These are phyloP conservation scores for Orbilia javanica DNA, from an alignment of 2,329 filamentous ascomycete genomes.

Conservation along the genomic window DNA sequence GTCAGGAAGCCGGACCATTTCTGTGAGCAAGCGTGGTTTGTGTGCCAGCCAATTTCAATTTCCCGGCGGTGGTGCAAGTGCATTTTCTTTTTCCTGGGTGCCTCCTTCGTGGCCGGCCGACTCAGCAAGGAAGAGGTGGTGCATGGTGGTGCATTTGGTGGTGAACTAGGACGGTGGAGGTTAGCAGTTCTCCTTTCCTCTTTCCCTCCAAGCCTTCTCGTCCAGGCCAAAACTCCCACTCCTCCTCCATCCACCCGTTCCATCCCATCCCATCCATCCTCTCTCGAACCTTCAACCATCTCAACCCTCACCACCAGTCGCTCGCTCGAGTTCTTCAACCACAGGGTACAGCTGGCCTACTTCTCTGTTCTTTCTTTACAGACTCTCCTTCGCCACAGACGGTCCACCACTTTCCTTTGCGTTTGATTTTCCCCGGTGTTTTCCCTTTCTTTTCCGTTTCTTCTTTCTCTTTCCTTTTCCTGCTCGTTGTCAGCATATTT, in stretches of 20 bases:
- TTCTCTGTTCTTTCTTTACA: constrained; percentile 55
- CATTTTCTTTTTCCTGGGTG: constrained; percentile 9
- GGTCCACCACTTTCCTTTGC: constrained; percentile 17
- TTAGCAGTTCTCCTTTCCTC: constrained; percentile 27
- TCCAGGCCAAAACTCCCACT: constrained; percentile 19
- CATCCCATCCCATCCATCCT: constrained; percentile 16
- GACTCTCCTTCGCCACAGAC: constrained; percentile 37
- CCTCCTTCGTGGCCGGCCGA: constrained; percentile 11
- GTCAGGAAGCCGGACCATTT: constrained; percentile 20
- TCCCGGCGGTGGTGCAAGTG: constrained; percentile 14
- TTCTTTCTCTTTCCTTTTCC: too few relatives aligned
- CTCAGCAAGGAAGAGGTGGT: constrained; percentile 19
- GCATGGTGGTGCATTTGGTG: constrained; percentile 3
- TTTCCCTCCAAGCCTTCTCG: constrained; percentile 7
- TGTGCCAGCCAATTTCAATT: constrained; percentile 51
- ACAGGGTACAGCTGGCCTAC: constrained; percentile 59
- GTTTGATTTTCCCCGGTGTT: constrained; percentile 6
- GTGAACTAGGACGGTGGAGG: constrained; percentile 4
- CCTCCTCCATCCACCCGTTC: neutral
- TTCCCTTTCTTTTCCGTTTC: constrained; percentile 15
- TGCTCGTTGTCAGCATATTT: constrained; percentile 24
- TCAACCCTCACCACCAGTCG: constrained; percentile 52
- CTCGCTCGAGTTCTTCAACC: constrained; percentile 57
- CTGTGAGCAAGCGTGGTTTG: constrained; percentile 19
- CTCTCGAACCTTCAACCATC: constrained; percentile 18